phyloP scores from a whole-genome alignment of 495 filamentous ascomycete genomes.

The Aspergillus funiculosus region DNA sequence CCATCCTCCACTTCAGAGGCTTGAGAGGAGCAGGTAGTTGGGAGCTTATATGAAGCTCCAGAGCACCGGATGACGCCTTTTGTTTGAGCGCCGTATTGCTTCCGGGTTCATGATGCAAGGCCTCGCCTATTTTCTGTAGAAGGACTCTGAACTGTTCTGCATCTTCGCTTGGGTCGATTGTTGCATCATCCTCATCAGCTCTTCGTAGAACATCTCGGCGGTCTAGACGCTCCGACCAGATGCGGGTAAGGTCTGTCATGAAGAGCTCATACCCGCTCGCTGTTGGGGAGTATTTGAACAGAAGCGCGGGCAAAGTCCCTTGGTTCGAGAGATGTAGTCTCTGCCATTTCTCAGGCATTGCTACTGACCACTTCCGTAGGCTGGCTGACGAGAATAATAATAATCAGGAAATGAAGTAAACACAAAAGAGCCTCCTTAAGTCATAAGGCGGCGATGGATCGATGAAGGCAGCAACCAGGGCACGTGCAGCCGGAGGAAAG shows the following conservation, averaged over 20 bases:
- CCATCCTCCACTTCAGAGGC: constrained; percentile 64
- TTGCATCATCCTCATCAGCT: constrained; percentile 60
- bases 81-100: constrained; percentile 30
- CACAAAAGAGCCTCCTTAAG: neutral
- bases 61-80: constrained; percentile 24
- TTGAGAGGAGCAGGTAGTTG: constrained; percentile 61
- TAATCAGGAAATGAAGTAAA: neutral
- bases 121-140: constrained; percentile 62
- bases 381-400: neutral
- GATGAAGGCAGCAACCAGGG: constrained; percentile 13
- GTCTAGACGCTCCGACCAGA: constrained; percentile 76
- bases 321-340: constrained; percentile 23
- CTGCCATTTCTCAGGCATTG: constrained; percentile 40
- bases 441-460: constrained; percentile 4
- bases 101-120: constrained; percentile 44
- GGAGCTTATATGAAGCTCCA: constrained; percentile 56
- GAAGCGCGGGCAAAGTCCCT: constrained; percentile 40
- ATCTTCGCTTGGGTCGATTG: constrained; percentile 82
- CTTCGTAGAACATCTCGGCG: constrained; percentile 57
- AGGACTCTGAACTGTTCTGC: constrained; percentile 64
- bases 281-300: constrained; percentile 49
- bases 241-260: constrained; percentile 74
- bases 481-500: constrained; percentile 19
- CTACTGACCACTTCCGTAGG: constrained; percentile 1
- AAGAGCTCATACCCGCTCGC: constrained; percentile 60